These are phyloP conservation scores for Fraxinus latifolia DNA, from an alignment of 305 asterid species.

Conservation along the genomic window DNA sequence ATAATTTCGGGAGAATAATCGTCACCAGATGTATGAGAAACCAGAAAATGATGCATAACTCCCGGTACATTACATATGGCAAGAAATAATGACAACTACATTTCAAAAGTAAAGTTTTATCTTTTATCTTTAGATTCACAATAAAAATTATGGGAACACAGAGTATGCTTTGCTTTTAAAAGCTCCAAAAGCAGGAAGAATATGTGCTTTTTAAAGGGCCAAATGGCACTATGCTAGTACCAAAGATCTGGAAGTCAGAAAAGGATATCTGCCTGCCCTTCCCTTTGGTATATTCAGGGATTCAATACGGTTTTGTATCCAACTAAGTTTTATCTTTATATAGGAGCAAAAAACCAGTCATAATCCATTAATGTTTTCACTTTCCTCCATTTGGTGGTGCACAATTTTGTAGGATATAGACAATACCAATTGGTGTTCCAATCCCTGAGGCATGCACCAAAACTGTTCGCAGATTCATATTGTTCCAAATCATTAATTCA, in stretches of 20 bases:
- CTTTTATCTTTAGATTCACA: not conserved
- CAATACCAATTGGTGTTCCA: not conserved
- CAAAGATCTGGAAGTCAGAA: not conserved
- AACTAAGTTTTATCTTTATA: not conserved
- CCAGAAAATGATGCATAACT: not conserved
- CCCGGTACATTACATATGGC: slow-evolving; percentile 1
- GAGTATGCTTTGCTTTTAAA: not conserved
- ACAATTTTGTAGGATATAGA: not conserved
- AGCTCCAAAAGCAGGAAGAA: slow-evolving; percentile 3
- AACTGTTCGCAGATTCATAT: not conserved
- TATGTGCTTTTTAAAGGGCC: slow-evolving; percentile 2
- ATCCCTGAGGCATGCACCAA: not conserved
- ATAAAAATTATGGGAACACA: not conserved
- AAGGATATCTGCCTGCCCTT: not conserved
- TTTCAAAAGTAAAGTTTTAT: slow-evolving; percentile 8
- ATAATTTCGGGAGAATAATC: not conserved
- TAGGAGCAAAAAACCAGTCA: not conserved
- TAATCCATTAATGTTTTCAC: not conserved
- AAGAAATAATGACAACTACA: slow-evolving; percentile 10
- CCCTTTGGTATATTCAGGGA: not conserved
- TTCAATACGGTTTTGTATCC: not conserved
- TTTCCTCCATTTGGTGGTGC: not conserved
- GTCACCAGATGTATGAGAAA: not conserved
- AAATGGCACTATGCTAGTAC: not conserved
- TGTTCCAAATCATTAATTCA: not conserved